Conservation (phyloP, 1,284 basidiomycete genomes). For the Trichosporon sp. region DNA sequence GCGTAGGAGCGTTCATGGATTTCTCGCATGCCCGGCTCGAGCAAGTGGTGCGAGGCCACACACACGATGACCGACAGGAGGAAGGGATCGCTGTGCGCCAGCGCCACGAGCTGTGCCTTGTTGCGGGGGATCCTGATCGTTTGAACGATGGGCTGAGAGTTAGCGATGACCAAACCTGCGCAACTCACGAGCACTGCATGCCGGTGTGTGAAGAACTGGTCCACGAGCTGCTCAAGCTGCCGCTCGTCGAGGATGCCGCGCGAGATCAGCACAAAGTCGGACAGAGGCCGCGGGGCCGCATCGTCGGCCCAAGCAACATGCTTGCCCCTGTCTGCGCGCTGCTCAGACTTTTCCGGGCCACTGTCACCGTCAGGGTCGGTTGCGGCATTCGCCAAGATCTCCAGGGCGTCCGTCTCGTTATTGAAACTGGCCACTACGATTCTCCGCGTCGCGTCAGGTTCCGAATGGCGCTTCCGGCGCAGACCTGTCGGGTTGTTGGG, state of each 20-base stretch:
- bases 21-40: slow-evolving; percentile 27
- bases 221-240: slow-evolving; percentile 37
- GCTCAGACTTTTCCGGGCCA: slow-evolving; percentile 16
- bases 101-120: slow-evolving; percentile 36
- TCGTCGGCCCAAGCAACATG: slow-evolving; percentile 24
- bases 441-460: slow-evolving; percentile 33
- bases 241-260: slow-evolving; percentile 36
- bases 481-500: slow-evolving; percentile 19
- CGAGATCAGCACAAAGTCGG: slow-evolving; percentile 42
- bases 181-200: slow-evolving; percentile 47
- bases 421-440: slow-evolving; percentile 48
- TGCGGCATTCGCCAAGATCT: slow-evolving; percentile 49
- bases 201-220: slow-evolving; percentile 43
- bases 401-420: slow-evolving; percentile 50
- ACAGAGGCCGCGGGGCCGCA: slow-evolving; percentile 22
- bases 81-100: slow-evolving; percentile 44
- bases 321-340: slow-evolving; percentile 23
- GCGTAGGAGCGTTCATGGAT: slow-evolving; percentile 40
- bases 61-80: slow-evolving; percentile 47
- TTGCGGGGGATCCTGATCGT: slow-evolving; percentile 45
- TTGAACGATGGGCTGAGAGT: slow-evolving; percentile 45
- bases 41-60: slow-evolving; percentile 46
- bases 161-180: not conserved
- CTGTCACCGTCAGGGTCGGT: slow-evolving; percentile 29
- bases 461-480: slow-evolving; percentile 13